phyloP scores from a whole-genome alignment of 768 basidiomycete species.

The Agrocybe chaxingu region DNA sequence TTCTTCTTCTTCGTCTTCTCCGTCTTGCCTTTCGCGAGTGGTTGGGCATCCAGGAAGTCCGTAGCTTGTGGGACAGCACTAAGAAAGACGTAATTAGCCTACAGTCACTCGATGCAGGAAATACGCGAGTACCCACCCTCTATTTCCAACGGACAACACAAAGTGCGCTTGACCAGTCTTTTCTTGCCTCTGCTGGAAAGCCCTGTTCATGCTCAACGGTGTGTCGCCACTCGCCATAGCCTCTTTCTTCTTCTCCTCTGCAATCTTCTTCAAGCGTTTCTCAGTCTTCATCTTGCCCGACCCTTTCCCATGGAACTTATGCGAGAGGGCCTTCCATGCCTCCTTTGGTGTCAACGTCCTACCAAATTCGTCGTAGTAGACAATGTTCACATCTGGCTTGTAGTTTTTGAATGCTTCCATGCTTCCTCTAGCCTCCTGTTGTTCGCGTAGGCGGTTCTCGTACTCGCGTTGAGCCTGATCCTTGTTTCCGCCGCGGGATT shows the following conservation, averaged over 20 bases:
- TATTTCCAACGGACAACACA: conserved; percentile 89
- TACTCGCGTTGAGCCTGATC: conserved; percentile 95
- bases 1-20: conserved; percentile 84
- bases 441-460: conserved; percentile 89
- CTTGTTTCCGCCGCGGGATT: conserved; percentile 75
- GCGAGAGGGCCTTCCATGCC: conserved; percentile 97
- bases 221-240: conserved; percentile 97
- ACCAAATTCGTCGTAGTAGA: conserved; percentile 96
- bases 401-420: conserved; percentile 88
- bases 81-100: conserved; percentile 12
- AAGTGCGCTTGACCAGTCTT: conserved; percentile 96
- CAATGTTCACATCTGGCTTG: conserved; percentile 95
- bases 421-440: conserved; percentile 81
- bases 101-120: neutral
- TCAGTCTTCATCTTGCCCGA: conserved; percentile 97
- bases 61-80: conserved; percentile 86
- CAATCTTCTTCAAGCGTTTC: conserved; percentile 93
- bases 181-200: conserved; percentile 91
- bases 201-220: conserved; percentile 90
- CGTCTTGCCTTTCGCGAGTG: conserved; percentile 79
- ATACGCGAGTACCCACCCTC: conserved; percentile 56
- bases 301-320: conserved; percentile 98
- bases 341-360: conserved; percentile 87
- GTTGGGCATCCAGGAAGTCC: conserved; percentile 79
- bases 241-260: conserved; percentile 92